Evolutionary conservation across 176 grass and related monocot species (phyloP).

Genomic region (Triticum monococcum): DNA sequence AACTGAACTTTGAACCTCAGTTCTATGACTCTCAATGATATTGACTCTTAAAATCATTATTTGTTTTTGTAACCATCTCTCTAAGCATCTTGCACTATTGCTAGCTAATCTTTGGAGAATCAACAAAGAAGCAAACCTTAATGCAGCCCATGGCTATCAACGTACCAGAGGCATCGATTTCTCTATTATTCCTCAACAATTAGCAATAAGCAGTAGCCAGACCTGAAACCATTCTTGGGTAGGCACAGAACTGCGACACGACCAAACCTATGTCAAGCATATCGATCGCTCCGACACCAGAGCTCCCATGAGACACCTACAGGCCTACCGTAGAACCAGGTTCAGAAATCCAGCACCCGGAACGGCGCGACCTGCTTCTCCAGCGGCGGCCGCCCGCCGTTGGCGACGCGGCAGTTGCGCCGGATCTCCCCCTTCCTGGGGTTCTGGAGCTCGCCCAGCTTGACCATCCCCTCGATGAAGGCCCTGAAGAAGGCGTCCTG

Average conservation of each 20-base stretch:
- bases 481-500: slow-evolving; percentile 76
- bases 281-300: not conserved
- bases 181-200: slow-evolving; percentile 35
- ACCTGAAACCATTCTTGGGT: slow-evolving; percentile 11
- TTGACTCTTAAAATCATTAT: too few species aligned
- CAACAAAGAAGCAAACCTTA: not conserved
- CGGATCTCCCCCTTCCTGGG: slow-evolving; percentile 73
- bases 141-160: not conserved
- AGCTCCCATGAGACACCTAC: not conserved
- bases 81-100: too few species aligned
- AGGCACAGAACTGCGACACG: slow-evolving; percentile 11
- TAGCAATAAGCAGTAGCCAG: slow-evolving; percentile 24
- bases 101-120: not conserved
- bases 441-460: slow-evolving; percentile 84
- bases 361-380: not conserved
- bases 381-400: slow-evolving; percentile 22
- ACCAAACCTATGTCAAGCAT: slow-evolving; percentile 27
- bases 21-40: too few species aligned
- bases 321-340: not conserved
- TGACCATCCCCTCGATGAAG: slow-evolving; percentile 81
- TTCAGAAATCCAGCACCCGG: slow-evolving; percentile 26
- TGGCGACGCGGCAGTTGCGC: slow-evolving; percentile 69
- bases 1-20: too few species aligned
- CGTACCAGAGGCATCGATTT: not conserved
- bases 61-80: too few species aligned